Base-by-base conservation (phyloP, 805 yeast genomes). In the Suhomyces faveliae region DNA sequence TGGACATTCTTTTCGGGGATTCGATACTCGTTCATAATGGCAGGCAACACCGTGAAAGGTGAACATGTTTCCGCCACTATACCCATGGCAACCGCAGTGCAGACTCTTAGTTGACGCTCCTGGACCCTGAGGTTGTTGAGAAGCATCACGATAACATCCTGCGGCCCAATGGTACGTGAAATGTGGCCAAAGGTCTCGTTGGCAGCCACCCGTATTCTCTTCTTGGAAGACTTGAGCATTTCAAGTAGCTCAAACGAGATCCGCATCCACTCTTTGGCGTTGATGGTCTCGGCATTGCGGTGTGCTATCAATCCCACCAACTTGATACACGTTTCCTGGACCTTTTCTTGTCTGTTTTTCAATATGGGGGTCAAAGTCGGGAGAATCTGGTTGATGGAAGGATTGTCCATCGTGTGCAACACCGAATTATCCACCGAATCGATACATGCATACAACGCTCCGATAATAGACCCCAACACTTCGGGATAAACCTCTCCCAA, bases 51-150 rank as follows among this genome's bases (percentile, higher is more conserved):
- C 0, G 97, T 89, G 66, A 87, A 94, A 0, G 98, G 96, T 0
- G 89, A 81, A 65, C 98, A 94, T 0, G 87, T 83, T 49, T 91
- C 94, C 0, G 98, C 98, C 7, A 94, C 96, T 56, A 94, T 90
- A 30, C 96, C 99, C 54, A 94, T 88, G 0, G 99, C 99, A 35
- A 94, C 97, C 5, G 99, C 97, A 0, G 98, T 89, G 64, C 97
- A 92, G 7, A 94, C 96, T 61, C 99, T 84, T 37, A 89, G 75
- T 68, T 94, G 99, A 61, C 99, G 87, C 62, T 94, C 98, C 62
- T 92, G 98, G 6, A 91, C 96, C 50, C 88, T 78, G 54, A 94
- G 71, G 57, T 92, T 92, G 57, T 87, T 89, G 48, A 94, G 68
- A 30, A 94, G 70, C 48, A 96, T 85, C 1, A 85, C 91, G 17